phyloP scores from a whole-genome alignment of 2,329 filamentous ascomycete species.

The Colletotrichum sp. region DNA sequence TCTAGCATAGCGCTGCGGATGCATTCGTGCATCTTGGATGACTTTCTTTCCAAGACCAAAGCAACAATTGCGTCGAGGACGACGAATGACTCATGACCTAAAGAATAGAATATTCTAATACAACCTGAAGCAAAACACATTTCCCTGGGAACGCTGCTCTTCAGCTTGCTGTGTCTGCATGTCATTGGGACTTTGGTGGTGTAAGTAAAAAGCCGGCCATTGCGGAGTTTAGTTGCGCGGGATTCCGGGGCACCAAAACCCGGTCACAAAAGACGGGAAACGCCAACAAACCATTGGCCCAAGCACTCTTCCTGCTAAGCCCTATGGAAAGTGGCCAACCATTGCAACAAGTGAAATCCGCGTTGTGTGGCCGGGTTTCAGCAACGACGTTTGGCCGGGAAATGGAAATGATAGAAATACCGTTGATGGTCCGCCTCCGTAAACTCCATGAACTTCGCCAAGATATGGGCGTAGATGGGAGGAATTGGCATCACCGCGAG shows the following conservation, averaged over 20 bases:
- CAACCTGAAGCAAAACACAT: background rate
- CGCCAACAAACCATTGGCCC: background rate
- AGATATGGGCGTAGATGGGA: background rate
- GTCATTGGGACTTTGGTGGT: background rate
- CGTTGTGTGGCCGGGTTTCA: background rate
- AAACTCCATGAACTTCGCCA: background rate
- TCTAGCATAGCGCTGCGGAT: background rate
- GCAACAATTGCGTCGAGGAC: background rate
- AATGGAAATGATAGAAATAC: background rate
- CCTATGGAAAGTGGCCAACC: background rate
- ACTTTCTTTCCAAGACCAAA: background rate
- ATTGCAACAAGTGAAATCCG: background rate
- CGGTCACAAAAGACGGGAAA: background rate
- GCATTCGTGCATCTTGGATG: background rate
- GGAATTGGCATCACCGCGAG: fast-evolving
- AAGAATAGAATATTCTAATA: background rate
- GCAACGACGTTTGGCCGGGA: background rate
- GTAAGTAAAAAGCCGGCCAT: background rate
- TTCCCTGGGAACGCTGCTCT: background rate
- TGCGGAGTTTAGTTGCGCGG: background rate
- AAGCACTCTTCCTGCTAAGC: background rate
- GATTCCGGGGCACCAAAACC: background rate
- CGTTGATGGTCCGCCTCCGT: background rate
- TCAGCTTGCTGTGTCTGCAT: background rate
- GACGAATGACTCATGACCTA: slow-evolving; percentile 8